A percentile compares a stretch with the other conserved stretches of the same genome.
phyloP scores from a whole-genome alignment of 352 stramenopile species.

The Achlya hypogyna region DNA sequence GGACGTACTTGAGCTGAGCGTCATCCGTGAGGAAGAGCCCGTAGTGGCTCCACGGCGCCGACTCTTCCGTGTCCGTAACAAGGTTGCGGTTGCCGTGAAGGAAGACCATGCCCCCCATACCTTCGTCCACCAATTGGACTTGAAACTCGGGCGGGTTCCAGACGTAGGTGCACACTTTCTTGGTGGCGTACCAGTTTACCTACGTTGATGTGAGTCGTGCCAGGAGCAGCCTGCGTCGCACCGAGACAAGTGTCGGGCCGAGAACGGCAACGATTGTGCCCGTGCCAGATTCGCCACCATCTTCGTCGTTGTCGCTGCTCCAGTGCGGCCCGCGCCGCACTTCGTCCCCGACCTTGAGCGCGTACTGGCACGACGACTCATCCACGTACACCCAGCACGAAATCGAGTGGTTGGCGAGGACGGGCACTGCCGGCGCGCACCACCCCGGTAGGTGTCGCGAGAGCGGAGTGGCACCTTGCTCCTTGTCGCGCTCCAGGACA shows the following conservation, averaged over 20 bases:
- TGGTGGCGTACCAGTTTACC: constrained; percentile 29
- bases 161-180: constrained; percentile 27
- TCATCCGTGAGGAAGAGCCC: constrained; percentile 57
- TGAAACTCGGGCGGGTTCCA: constrained; percentile 55
- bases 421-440: background rate
- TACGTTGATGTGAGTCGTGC: background rate
- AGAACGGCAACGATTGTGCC: constrained; percentile 41
- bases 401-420: constrained; percentile 50
- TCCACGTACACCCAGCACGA: constrained; percentile 65
- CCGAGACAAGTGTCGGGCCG: constrained; percentile 34
- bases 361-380: constrained; percentile 33
- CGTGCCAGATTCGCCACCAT: constrained; percentile 21
- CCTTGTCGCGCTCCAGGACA: background rate
- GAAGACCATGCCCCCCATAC: constrained; percentile 53
- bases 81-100: constrained; percentile 60
- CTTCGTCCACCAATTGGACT: constrained; percentile 47
- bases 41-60: constrained; percentile 61
- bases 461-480: background rate
- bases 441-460: background rate
- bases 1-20: constrained; percentile 53
- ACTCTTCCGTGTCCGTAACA: constrained; percentile 33
- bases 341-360: constrained; percentile 59
- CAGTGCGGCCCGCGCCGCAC: constrained; percentile 50
- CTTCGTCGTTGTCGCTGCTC: constrained; percentile 25
- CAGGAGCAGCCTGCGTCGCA: constrained; percentile 19